Conservation (phyloP, 208 protist species). For the Lotmaria passim region DNA sequence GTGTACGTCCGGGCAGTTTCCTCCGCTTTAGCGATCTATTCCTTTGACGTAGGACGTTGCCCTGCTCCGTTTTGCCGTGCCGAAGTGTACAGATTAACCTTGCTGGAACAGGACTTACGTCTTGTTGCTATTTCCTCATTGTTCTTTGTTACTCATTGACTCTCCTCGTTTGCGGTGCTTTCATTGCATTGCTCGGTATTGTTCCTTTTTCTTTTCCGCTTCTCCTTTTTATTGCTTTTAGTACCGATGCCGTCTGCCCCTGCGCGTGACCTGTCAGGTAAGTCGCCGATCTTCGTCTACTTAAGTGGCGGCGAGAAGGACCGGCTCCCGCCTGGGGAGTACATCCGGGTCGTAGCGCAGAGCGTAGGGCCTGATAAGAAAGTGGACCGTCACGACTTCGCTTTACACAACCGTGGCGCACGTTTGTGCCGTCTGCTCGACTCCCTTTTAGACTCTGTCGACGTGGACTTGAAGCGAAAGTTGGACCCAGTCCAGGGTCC, state of each 20-base stretch:
- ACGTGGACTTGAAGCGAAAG: constrained; percentile 49
- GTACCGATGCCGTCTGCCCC: constrained; percentile 18
- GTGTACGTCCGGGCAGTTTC: neutral
- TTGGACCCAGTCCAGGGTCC: constrained; percentile 34
- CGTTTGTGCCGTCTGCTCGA: constrained; percentile 82
- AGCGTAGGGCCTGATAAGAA: constrained; percentile 30
- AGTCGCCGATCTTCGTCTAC: constrained; percentile 37
- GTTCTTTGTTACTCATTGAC: too few relatives aligned
- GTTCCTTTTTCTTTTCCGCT: constrained; percentile 7
- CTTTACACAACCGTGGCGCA: constrained; percentile 75
- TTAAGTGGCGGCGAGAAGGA: constrained; percentile 43
- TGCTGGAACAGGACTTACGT: too few relatives aligned
- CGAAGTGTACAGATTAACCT: too few relatives aligned
- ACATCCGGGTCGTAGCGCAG: constrained; percentile 73
- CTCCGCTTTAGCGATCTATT: too few relatives aligned
- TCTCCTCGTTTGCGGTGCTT: too few relatives aligned
- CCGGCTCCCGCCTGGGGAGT: constrained; percentile 54
- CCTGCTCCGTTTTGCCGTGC: too few relatives aligned
- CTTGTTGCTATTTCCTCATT: too few relatives aligned
- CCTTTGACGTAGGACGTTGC: too few relatives aligned
- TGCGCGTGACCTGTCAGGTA: constrained; percentile 38
- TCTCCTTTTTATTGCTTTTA: neutral
- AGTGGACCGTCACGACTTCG: constrained; percentile 60
- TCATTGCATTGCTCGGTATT: too few relatives aligned
- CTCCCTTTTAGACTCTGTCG: constrained; percentile 64